Percentiles rank a stretch among this genome's conserved stretches.
phyloP scores from a whole-genome alignment of 2,329 filamentous ascomycete genomes.

The Talaromyces sp. region DNA sequence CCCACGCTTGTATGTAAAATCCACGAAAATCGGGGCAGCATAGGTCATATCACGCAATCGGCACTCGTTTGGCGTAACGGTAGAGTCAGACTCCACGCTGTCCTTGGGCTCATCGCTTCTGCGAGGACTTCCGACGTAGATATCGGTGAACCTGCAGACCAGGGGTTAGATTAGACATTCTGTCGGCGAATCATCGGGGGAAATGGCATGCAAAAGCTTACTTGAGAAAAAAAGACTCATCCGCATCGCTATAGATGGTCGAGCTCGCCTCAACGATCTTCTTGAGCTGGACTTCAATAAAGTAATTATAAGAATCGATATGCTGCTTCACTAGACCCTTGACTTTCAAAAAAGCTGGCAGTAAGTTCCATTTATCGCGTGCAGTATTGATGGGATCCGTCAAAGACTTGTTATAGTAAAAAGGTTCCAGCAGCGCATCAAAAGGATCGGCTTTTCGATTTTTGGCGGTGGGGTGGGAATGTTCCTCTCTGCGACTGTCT shows the following conservation, averaged over 20 bases:
- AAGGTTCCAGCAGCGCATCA: slow-evolving; percentile 62
- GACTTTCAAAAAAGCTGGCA: slow-evolving; percentile 96
- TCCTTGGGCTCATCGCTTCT: slow-evolving; percentile 66
- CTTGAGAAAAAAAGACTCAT: slow-evolving; percentile 88
- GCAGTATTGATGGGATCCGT: slow-evolving; percentile 67
- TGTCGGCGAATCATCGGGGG: not conserved
- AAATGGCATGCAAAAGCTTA: slow-evolving; percentile 22
- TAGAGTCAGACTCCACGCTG: slow-evolving; percentile 41
- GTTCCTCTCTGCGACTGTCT: slow-evolving; percentile 18
- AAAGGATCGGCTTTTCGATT: slow-evolving; percentile 42
- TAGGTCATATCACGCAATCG: slow-evolving; percentile 97
- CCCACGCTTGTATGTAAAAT: slow-evolving; percentile 84
- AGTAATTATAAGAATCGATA: slow-evolving; percentile 98
- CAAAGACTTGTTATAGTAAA: slow-evolving; percentile 63
- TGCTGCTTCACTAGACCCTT: slow-evolving; percentile 97
- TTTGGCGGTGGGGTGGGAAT: slow-evolving; percentile 18
- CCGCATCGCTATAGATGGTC: slow-evolving; percentile 83
- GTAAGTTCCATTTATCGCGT: slow-evolving; percentile 88
- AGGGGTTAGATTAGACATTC: not conserved
- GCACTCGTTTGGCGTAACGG: slow-evolving; percentile 89
- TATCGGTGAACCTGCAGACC: slow-evolving; percentile 63
- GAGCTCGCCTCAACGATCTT: slow-evolving; percentile 92
- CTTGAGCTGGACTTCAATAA: slow-evolving; percentile 93
- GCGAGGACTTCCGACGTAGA: slow-evolving; percentile 76
- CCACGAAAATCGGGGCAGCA: slow-evolving; percentile 85